A percentile compares a stretch with the other conserved stretches of the same genome.
Conservation (phyloP, 441 rosid species). For the Erysimum cheiri region DNA sequence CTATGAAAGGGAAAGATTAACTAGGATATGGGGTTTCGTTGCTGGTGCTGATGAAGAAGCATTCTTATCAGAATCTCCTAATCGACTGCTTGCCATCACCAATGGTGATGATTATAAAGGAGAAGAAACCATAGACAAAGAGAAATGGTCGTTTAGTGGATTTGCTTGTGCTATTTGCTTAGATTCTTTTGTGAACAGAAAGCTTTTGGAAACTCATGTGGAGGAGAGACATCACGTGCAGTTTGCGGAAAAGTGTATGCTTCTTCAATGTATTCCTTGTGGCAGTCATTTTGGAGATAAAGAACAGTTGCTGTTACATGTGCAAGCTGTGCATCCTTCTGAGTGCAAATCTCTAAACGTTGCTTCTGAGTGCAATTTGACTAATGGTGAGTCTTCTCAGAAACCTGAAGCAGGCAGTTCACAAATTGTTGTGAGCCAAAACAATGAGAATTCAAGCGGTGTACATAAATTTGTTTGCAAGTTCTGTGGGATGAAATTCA, state of each 20-base stretch:
- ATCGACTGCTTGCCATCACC: slow-evolving; percentile 49
- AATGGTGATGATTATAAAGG: slow-evolving; percentile 49
- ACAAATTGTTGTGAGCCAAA: slow-evolving; percentile 48
- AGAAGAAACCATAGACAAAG: slow-evolving; percentile 60
- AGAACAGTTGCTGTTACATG: slow-evolving; percentile 86
- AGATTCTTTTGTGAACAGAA: slow-evolving; percentile 86
- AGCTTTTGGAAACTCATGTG: slow-evolving; percentile 81
- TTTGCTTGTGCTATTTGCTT: slow-evolving; percentile 97
- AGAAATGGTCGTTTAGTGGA: slow-evolving; percentile 83
- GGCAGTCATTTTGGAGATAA: slow-evolving; percentile 87
- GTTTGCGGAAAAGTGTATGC: slow-evolving; percentile 97
- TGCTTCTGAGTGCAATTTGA: slow-evolving; percentile 47
- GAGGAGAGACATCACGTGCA: slow-evolving; percentile 91
- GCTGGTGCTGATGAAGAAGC: slow-evolving; percentile 44
- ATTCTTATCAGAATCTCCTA: slow-evolving; percentile 53
- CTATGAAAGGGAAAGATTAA: slow-evolving; percentile 80
- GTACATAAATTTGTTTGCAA: slow-evolving; percentile 71
- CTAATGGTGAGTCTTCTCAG: slow-evolving; percentile 47
- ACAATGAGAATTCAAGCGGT: slow-evolving; percentile 55
- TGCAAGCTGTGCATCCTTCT: slow-evolving; percentile 68
- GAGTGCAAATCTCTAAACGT: slow-evolving; percentile 60
- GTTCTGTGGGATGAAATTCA: slow-evolving; percentile 91
- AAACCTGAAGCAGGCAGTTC: slow-evolving; percentile 52
- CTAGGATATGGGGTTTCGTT: slow-evolving; percentile 75
- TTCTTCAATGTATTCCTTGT: slow-evolving; percentile 94